Evolutionary conservation across 164 flowering plant genomes (phyloP), one percentile per base, ranked within the genome.

Genomic region (Berberis thunbergii): DNA sequence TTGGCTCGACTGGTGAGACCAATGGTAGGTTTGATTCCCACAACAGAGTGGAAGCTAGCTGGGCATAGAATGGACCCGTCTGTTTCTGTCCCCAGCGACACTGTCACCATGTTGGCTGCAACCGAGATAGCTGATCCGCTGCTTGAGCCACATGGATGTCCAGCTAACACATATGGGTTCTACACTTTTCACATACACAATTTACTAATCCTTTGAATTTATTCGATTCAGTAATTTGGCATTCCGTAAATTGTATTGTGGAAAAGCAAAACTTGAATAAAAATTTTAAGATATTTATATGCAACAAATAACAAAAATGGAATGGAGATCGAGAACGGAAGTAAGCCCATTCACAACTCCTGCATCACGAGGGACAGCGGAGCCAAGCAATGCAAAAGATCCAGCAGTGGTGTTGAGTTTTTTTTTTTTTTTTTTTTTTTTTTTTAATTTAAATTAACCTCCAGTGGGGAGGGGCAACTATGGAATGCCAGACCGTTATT

Each of bases 1-100:
- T n/a, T n/a, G 2, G 80, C 67, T 49, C 81, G 61, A 42, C 78
- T 76, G 3, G 84, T 78, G 62, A 78, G 81, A 13, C 81, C 84
- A 43, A 78, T 71, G 1, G 81, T 80, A 2, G 84, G 81, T 49
- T 78, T 80, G 54, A 80, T 59, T 9, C 84, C 81, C 2, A 80
- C 84, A 6, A 76, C 78, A 0, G 73, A 70, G 43, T 70, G 76
- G 4, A 11, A 1, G 59, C 45, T 64, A 0, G 78, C 13, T 0
- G 84, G 78, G 49, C 74, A 70, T 11, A 80, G 13, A 40, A 80
- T 80, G 46, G 84, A 80, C 13, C 78, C 73, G 42, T 70, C 71
- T 0, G 81, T 80, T 45, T 78, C 84, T 0, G 78, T 74, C 46
- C 80, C 80, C 1, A 80, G 46, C 1, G 84, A 63, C 26, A 78